Evolutionary conservation across 2,329 filamentous ascomycete genomes (phyloP), one percentile per base, ranked within the genome.

Genomic region (Fusarium brachygibbosum): DNA sequence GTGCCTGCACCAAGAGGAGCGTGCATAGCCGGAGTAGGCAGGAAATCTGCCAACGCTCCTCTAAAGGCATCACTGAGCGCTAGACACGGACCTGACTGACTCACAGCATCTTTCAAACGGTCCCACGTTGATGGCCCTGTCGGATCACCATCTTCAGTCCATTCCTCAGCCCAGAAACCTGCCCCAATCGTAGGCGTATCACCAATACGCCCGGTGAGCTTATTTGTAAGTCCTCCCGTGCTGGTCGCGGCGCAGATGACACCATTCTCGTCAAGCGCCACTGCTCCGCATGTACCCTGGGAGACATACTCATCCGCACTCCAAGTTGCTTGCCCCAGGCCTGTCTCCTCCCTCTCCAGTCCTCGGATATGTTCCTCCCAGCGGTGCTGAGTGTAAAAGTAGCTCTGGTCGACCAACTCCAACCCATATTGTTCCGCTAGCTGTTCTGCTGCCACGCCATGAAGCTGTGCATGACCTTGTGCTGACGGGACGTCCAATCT

Each of bases 161-260:
- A 97, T 71, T 94, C 88, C 76, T 97, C 94, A 0, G 94, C 93
- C 93, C 93, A 97, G 78, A 94, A 97, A 0, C 94, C 94, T 1
- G 93, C 91, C 0, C 94, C 94, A 1, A 94, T 82, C 0, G 91
- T 91, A 0, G 94, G 93, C 13, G 94, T 97, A 76, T 97, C 94
- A 1, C 94, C 94, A 67, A 97, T 90, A 21, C 94, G 84, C 0
- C 93, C 94, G 0, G 92, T 92, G 56, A 95, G 81, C 82, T 97
- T 97, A 77, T 97, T 97, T 23, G 94, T 97, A 78, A 97, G 77
- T 0, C 94, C 94, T 7, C 94, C 94, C 0, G 88, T 90, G 74
- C 86, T 89, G 4, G 88, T 90, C 1, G 87, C 88, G n/a, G 78
- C 83, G 70, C 92, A 94, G 5, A 97, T 79, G 5, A 91, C 88